Conservation (phyloP, 192 early-diverging fungal species). For the Mortierella antarctica region DNA sequence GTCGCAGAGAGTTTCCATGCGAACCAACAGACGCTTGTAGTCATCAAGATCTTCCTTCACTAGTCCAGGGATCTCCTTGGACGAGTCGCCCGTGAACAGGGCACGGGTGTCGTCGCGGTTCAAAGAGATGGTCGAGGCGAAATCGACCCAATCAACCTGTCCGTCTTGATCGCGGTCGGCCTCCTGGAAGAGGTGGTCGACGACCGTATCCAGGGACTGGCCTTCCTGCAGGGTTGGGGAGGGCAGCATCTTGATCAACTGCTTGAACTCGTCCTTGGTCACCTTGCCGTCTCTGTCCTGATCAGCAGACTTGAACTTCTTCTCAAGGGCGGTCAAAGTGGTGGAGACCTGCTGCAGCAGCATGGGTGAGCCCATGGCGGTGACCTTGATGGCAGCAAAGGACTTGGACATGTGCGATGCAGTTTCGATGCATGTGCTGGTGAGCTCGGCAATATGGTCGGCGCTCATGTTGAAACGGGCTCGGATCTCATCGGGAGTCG, state of each 20-base stretch:
- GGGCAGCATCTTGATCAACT: conserved; percentile 49
- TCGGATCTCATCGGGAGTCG: conserved; percentile 45
- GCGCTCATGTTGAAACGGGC: conserved; percentile 70
- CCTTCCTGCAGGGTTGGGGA: conserved; percentile 21
- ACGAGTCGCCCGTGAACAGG: conserved; percentile 48
- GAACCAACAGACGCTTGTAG: conserved; percentile 72
- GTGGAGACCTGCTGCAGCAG: conserved; percentile 80
- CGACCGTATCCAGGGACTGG: conserved; percentile 17
- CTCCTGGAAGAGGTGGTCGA: conserved; percentile 55
- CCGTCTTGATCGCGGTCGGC: conserved; percentile 67
- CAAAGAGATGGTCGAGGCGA: conserved; percentile 73
- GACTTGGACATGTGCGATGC: conserved; percentile 71
- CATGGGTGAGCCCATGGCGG: conserved; percentile 81
- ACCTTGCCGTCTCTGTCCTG: conserved; percentile 51
- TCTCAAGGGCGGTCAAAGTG: conserved; percentile 58
- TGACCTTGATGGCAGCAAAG: conserved; percentile 91
- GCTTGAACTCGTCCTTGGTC: conserved; percentile 37
- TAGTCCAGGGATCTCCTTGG: conserved; percentile 30
- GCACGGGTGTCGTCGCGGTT: conserved; percentile 64
- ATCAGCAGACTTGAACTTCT: conserved; percentile 57
- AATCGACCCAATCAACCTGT: conserved; percentile 73
- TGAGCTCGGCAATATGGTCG: conserved; percentile 73
- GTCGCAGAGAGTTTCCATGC: conserved; percentile 74
- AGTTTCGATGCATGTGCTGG: conserved; percentile 79
- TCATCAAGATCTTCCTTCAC: conserved; percentile 73